Evolutionary conservation across 306 rosid species (phyloP), one percentile per base, ranked within the genome.

Genomic region (Cucurbita ficifolia): DNA sequence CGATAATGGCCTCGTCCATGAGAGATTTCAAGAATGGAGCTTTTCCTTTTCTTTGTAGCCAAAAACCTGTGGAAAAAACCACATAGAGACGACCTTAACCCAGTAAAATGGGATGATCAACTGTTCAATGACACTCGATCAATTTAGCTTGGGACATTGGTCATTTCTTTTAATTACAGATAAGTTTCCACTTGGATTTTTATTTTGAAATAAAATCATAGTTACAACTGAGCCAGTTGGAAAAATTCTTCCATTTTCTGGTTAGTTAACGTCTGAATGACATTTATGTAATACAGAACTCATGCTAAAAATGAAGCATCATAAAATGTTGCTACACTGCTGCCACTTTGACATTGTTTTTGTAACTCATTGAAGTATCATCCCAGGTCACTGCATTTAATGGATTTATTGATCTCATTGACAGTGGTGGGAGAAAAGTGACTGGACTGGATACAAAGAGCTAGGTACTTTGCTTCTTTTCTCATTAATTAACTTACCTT

Each of bases 371-470:
- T 82, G 75, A 52, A 88, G 87, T 84, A 88, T 85, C 83, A 84
- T 87, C 88, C 88, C 90, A 78, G 92, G 89, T 84, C 88, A 89
- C 86, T 81, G 87, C 90, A 82, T 90, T 93, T 87, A 88, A 88
- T 90, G 89, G 92, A 82, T 92, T 88, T 92, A 81, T 90, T 90
- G 92, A 88, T 93, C 87, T 93, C 87, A 88, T 88, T 93, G 97
- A 80, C 96, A 93, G 98, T 93, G 98, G 98, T 93, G 97, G 98
- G 97, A 90, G 97, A 90, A 90, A 85, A 90, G 97, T 82, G 97
- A 90, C 84, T 90, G 98, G 96, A 88, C 94, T 7, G 98, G 98
- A 93, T 93, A 88, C 86, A 93, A 93, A 87, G 98, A 93, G 90
- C 93, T 93, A 79, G 98, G 98, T 93, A 93, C 60, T 80, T 73